Base-by-base conservation (phyloP, 306 rosid genomes). In the Mucuna pruriens region DNA sequence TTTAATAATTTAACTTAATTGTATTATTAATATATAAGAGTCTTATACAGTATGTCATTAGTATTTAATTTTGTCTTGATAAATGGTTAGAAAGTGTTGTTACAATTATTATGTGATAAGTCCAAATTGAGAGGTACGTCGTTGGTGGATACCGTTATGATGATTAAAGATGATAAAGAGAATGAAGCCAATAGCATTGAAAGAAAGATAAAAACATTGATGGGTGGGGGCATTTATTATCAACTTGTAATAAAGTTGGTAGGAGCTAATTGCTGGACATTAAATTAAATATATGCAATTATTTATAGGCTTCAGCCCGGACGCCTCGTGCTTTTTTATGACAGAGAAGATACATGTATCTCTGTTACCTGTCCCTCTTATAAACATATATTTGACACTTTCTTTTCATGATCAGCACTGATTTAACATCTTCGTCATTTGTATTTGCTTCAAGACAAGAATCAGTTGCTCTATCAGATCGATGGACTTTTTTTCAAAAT, bases 271-370 rank as follows among this genome's bases (percentile, higher is more conserved):
- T 75, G 80, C 45, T 7, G 4, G 44, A 62, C 9, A 67, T 33
- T 17, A 38, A 36, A 72, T 20, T 25, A 63, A 77, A 71, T 71
- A 19, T 1, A 25, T 1, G 52, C 1, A 45, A 57, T 76, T 9
- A 38, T 68, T 46, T 61, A 75, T 75, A 34, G 60, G 65, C 8
- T 44, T 40, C 17, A 39, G 25, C 3, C 23, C 40, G 29, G 86
- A 79, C 85, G 85, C 85, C 86, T 64, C 85, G 83, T 79, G 84
- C 74, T 36, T 62, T 39, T 44, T 69, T 68, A 36, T 6, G 54
- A 55, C 23, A 45, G 25, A 19, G 79, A 19, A 86, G 65, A 38
- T 82, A 19, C 89, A 86, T 82, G 86, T 9, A 85, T 57, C 68
- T 57, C 61, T 62, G 58, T 15, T 48, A 48, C 74, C 70, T 80